phyloP scores from a whole-genome alignment of 495 filamentous ascomycete genomes.

The Polyplosphaeria fusca region DNA sequence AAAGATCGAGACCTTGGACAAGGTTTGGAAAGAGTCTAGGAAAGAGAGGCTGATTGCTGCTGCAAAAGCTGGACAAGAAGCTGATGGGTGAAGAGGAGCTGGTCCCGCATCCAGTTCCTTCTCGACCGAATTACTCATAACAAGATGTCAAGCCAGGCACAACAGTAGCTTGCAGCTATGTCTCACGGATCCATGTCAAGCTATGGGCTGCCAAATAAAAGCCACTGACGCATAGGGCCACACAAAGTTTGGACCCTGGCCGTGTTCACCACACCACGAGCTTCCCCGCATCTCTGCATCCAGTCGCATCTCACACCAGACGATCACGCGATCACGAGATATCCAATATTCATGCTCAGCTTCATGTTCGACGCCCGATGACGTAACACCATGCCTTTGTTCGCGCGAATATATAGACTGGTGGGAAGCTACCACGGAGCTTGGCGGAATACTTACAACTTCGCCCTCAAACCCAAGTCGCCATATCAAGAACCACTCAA shows the following conservation, averaged over 20 bases:
- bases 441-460: no score
- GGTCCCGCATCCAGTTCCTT: not conserved
- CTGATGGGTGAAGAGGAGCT: not conserved
- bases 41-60: constrained; percentile 64
- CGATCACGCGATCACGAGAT: not conserved
- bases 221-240: not conserved
- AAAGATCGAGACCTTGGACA: constrained; percentile 78
- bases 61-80: constrained; percentile 21
- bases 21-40: constrained; percentile 68
- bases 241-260: not conserved
- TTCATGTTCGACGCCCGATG: not conserved
- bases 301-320: not conserved
- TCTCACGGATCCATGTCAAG: not conserved
- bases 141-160: not conserved
- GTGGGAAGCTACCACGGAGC: not conserved
- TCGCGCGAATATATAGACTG: not conserved
- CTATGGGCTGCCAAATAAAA: no score
- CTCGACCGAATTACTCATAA: not conserved
- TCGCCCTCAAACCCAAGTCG: not conserved
- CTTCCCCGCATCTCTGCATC: not conserved
- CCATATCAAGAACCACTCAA: not conserved
- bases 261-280: not conserved
- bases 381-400: not conserved
- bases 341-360: not conserved
- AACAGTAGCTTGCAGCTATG: not conserved